Evolutionary conservation across 306 rosid species (phyloP), one percentile per base, ranked within the genome.

Genomic region (Malus sylvestris): DNA sequence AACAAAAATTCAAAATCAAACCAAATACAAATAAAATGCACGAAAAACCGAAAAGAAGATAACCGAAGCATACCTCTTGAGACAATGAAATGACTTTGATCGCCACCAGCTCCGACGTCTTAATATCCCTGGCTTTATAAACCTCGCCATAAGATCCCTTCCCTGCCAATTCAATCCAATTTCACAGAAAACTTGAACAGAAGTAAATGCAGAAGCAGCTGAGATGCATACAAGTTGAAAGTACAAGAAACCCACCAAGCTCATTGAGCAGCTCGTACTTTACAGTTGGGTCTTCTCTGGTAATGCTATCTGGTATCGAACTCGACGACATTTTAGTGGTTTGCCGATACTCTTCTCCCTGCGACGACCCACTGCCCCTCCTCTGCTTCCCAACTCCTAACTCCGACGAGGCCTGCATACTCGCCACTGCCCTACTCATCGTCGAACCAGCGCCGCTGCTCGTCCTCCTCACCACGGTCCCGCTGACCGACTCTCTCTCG

Each of bases 141-240:
- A 95, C 99, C 72, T 96, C 89, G 72, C 99, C 99, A 78, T 95
- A 95, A 8, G 99, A 92, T 30, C 99, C 99, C 86, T 95, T 95
- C 75, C 99, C 99, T 95, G 90, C 60, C 55, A 84, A 86, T 62
- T 59, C 25, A 1, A 9, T 2, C 22, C 64, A 68, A 29, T 29
- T 62, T 18, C 67, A 14, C 32, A 25, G 35, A 14, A 49, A 12
- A 49, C 1, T 49, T 49, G 2, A 15, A 49, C 55, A 62, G n/a
- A 32, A 4, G 30, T 32, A 8, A 78, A 78, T 33, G 64, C 60
- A 78, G 8, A n/a, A 32, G 25, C 9, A 33, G 46, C 61, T 29
- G 27, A 68, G 61, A 30, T 19, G 13, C 9, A 15, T 71, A 42
- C 67, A 81, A 30, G 38, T 29, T 49, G 23, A 30, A 55, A 15